These are phyloP conservation scores for Sugiyamaella smithiae DNA, from an alignment of 805 yeast species.

Conservation along the genomic window DNA sequence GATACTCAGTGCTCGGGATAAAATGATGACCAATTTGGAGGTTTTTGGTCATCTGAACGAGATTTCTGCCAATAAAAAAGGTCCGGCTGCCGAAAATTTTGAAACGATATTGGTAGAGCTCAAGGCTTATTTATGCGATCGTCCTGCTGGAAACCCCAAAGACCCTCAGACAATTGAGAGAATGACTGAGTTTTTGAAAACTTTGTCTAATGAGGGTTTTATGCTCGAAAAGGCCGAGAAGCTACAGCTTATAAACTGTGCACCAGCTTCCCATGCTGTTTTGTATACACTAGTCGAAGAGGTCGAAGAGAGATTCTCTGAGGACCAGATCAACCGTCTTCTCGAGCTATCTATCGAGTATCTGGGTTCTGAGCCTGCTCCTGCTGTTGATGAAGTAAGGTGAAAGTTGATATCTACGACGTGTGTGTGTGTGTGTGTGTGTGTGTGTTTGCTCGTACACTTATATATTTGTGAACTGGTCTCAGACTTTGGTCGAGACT, in stretches of 20 bases:
- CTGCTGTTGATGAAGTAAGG: slow-evolving; percentile 25
- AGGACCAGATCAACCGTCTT: slow-evolving; percentile 59
- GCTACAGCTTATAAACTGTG: slow-evolving; percentile 74
- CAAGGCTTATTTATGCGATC: slow-evolving; percentile 38
- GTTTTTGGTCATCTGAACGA: slow-evolving; percentile 50
- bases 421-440: no score
- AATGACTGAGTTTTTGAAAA: slow-evolving; percentile 41
- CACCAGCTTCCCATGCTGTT: slow-evolving; percentile 78
- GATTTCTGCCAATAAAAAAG: slow-evolving; percentile 9
- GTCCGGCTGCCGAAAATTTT: slow-evolving; percentile 24
- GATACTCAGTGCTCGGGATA: slow-evolving; percentile 42
- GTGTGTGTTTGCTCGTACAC: no score
- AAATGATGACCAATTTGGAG: slow-evolving; percentile 63
- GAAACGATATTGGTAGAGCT: slow-evolving; percentile 37
- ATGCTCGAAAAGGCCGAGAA: slow-evolving; percentile 77
- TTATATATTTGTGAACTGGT: no score
- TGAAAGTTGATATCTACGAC: no score
- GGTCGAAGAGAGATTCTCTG: slow-evolving; percentile 81
- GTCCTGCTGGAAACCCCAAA: slow-evolving; percentile 38
- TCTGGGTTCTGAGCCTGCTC: slow-evolving; percentile 33
- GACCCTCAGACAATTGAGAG: slow-evolving; percentile 35
- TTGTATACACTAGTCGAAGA: slow-evolving; percentile 83
- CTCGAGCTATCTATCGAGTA: slow-evolving; percentile 51
- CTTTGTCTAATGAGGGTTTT: slow-evolving; percentile 42
- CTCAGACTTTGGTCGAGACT: no score